Percentiles rank a stretch among this genome's conserved stretches.
Conservation (phyloP, 176 grass and related monocot genomes). For the Eremochloa ophiuroides region DNA sequence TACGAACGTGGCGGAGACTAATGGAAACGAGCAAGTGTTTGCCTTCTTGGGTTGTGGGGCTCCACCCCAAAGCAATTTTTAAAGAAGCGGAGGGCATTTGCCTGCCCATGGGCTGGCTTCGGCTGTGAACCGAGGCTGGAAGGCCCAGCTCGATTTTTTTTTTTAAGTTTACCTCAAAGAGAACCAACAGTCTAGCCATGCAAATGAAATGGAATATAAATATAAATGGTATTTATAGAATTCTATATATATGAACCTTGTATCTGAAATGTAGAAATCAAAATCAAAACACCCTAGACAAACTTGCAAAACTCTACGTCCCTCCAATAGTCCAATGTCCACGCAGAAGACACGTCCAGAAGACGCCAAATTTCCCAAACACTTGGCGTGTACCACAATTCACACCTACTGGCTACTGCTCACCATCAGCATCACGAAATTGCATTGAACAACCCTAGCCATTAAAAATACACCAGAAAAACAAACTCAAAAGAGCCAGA, state of each 20-base stretch:
- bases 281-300: background rate
- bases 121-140: background rate
- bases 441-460: background rate
- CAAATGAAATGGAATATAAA: background rate
- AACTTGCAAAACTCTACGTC: background rate
- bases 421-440: conserved; percentile 22
- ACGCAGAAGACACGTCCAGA: conserved; percentile 23
- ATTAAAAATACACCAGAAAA: background rate
- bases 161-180: background rate
- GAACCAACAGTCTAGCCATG: background rate
- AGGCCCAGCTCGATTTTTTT: background rate
- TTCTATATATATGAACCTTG: background rate
- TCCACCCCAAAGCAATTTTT: background rate
- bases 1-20: conserved; percentile 30
- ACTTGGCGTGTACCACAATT: background rate
- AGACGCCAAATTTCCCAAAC: background rate
- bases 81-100: background rate
- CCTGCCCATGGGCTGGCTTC: background rate
- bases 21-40: background rate
- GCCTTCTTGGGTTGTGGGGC: background rate
- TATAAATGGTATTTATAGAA: background rate
- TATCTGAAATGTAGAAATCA: background rate
- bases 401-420: background rate
- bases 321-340: conserved; percentile 6
- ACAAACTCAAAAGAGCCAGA: background rate